phyloP scores from a whole-genome alignment of 176 grass and related monocot species.

The Sorghum bicolor region DNA sequence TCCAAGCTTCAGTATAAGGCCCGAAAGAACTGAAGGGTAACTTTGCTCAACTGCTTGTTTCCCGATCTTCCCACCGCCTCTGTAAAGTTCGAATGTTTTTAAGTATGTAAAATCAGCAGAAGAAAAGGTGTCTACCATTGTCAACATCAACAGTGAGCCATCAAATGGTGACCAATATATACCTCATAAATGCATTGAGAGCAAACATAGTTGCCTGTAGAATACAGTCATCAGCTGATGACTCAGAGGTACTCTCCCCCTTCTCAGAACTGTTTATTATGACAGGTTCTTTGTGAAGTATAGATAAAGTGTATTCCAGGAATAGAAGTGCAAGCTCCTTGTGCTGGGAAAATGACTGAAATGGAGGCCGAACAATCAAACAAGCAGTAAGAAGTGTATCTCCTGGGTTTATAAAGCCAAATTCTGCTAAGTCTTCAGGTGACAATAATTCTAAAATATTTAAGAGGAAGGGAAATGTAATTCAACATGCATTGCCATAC shows the following conservation, averaged over 20 bases:
- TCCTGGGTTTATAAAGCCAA: not conserved
- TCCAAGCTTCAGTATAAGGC: constrained; percentile 85
- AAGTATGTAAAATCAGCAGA: constrained; percentile 40
- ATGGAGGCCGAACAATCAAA: constrained; percentile 22
- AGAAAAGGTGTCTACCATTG: not conserved
- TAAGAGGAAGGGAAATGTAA: not conserved
- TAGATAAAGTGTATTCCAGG: constrained; percentile 77
- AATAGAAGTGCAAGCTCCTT: constrained; percentile 68
- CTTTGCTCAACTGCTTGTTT: constrained; percentile 93
- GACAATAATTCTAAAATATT: not conserved
- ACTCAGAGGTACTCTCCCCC: constrained; percentile 55
- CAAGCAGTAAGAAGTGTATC: constrained; percentile 16
- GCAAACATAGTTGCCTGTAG: constrained; percentile 91
- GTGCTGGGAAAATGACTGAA: constrained; percentile 91
- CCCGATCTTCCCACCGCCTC: constrained; percentile 86
- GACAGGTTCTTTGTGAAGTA: constrained; percentile 74
- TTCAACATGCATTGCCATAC: not conserved
- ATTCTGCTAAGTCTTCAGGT: not conserved
- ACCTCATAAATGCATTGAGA: constrained; percentile 96
- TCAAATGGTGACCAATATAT: constrained; percentile 21
- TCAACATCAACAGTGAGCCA: constrained; percentile 22
- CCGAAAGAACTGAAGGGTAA: constrained; percentile 91
- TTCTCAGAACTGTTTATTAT: constrained; percentile 72
- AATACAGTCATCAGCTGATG: constrained; percentile 64
- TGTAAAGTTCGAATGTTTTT: constrained; percentile 41